These are phyloP conservation scores for Trichoderma arundinaceum DNA, from an alignment of 2,329 filamentous ascomycete genomes.

Conservation along the genomic window DNA sequence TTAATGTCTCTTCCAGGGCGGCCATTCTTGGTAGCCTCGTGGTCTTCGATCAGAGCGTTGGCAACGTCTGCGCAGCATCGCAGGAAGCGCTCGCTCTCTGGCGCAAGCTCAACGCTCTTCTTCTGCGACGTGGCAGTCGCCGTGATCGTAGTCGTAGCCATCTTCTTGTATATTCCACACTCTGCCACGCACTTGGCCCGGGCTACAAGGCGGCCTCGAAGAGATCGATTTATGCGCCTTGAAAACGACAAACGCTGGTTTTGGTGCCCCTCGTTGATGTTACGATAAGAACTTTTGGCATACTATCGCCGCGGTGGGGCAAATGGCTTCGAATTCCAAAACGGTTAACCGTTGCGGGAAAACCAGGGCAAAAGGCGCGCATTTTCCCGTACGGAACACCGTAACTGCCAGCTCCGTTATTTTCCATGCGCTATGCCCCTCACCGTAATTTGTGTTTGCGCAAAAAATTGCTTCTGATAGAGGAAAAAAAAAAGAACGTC, in stretches of 20 bases:
- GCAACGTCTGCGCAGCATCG: constrained; percentile 95
- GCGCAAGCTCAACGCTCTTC: constrained; percentile 73
- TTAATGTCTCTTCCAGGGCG: constrained; percentile 86
- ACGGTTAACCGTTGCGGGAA: not conserved
- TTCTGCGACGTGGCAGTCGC: constrained; percentile 74
- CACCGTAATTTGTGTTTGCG: not conserved
- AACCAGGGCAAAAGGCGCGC: too few relatives aligned
- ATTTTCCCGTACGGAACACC: not conserved
- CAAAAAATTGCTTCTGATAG: too few relatives aligned
- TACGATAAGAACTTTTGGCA: constrained; percentile 29
- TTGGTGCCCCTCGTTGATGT: constrained; percentile 26
- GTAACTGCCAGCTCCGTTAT: not conserved
- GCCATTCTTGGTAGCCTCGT: constrained; percentile 79
- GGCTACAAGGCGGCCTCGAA: not conserved
- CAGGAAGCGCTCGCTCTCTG: constrained; percentile 93
- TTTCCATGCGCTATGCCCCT: constrained; percentile 1
- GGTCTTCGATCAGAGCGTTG: constrained; percentile 90
- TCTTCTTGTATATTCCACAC: constrained; percentile 34
- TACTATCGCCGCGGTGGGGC: constrained; percentile 23
- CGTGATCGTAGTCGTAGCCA: constrained; percentile 64
- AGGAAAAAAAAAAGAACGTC: not conserved
- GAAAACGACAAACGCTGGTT: not conserved
- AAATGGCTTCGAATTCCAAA: not conserved
- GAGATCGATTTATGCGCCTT: not conserved
- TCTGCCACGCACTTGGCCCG: not conserved